Conservation (phyloP, 169 alveolate genomes). For the Cryptosporidium xiaoi region DNA sequence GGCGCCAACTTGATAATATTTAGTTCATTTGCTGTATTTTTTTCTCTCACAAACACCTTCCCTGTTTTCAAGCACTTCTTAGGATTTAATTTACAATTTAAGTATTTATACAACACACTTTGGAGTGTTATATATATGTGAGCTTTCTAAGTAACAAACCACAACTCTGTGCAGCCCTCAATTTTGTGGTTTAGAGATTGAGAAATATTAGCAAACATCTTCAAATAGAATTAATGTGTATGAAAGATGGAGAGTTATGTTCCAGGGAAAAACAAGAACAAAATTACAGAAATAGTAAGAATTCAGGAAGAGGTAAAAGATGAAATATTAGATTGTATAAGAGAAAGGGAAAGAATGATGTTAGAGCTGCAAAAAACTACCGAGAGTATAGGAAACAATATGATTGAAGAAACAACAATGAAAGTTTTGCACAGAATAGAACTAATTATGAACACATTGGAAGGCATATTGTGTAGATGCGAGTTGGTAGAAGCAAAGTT, state of each 20-base stretch:
- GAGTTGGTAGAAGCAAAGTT: conserved; percentile 54
- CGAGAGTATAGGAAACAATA: conserved; percentile 59
- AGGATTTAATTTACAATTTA: no score
- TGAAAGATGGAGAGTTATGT: not conserved
- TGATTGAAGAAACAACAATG: conserved; percentile 49
- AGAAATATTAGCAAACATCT: no score
- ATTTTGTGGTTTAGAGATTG: no score
- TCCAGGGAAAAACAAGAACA: not conserved
- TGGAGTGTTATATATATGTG: no score
- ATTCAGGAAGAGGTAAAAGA: conserved; percentile 41
- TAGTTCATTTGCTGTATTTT: no score
- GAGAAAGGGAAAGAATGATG: conserved; percentile 15
- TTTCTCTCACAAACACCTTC: no score
- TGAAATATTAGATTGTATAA: conserved; percentile 17
- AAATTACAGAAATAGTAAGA: conserved; percentile 30
- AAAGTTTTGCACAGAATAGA: conserved; percentile 62
- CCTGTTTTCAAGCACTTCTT: no score
- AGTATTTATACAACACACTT: no score
- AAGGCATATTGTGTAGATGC: conserved; percentile 48
- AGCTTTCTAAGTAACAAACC: no score
- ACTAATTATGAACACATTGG: conserved; percentile 51
- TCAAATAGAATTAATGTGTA: no score
- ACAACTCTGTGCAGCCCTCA: no score
- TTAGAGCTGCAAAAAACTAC: conserved; percentile 42
- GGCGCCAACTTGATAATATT: no score